Conservation (phyloP, 1,284 basidiomycete species). For the Marasmius fiardii region DNA sequence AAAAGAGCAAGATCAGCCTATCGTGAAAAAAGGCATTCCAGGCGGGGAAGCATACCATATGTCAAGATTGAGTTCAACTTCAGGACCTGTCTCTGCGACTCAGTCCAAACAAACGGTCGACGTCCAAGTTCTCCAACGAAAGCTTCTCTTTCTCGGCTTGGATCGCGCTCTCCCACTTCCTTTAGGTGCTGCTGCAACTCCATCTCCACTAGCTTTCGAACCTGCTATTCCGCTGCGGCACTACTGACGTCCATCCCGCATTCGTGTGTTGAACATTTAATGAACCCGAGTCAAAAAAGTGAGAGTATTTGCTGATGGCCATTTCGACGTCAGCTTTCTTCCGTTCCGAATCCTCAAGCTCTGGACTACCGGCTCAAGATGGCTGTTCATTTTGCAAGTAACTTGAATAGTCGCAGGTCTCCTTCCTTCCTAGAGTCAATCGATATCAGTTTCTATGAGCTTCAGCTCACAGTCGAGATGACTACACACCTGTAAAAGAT, state of each 20-base stretch:
- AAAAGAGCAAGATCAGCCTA: not conserved
- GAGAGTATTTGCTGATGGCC: conserved; percentile 20
- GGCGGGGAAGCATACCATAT: conserved; percentile 29
- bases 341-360: conserved; percentile 18
- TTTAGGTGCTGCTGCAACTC: conserved; percentile 4
- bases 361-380: not conserved
- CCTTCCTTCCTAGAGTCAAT: conserved; percentile 19
- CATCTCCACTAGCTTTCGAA: conserved; percentile 22
- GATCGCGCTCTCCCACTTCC: conserved; percentile 3
- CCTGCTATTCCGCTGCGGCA: conserved; percentile 22
- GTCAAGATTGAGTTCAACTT: conserved; percentile 31
- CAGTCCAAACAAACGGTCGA: conserved; percentile 27
- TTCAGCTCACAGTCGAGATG: not conserved
- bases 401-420: conserved; percentile 18
- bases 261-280: conserved; percentile 21
- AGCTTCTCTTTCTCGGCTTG: not conserved
- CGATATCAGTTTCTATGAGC: not conserved
- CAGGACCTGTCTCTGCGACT: conserved; percentile 28
- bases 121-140: conserved; percentile 15
- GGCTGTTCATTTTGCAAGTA: conserved; percentile 3
- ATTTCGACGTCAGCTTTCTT: conserved; percentile 19
- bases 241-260: conserved; percentile 21
- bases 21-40: too few relatives aligned
- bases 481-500: conserved; percentile 28
- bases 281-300: conserved; percentile 17